phyloP scores from a whole-genome alignment of 2,329 filamentous ascomycete genomes.

The Huntiella bhutanensis region DNA sequence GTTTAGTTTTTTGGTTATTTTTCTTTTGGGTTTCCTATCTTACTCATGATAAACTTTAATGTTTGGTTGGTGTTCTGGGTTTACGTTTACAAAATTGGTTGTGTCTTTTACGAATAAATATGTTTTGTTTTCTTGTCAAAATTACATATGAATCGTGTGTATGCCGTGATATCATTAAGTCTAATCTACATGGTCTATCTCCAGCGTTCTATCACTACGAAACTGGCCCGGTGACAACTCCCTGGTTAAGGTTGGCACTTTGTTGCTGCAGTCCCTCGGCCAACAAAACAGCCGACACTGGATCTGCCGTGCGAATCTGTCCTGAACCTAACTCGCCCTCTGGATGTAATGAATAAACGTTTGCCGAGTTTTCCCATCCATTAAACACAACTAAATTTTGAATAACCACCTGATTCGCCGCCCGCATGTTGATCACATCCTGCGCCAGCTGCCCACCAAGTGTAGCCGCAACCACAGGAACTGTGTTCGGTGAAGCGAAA shows the following conservation, averaged over 20 bases:
- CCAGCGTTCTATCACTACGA: not conserved
- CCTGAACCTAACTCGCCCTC: slow-evolving; percentile 23
- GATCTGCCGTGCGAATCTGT: slow-evolving; percentile 3
- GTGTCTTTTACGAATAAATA: too few species aligned
- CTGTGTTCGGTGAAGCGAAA: slow-evolving; percentile 66
- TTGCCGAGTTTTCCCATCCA: slow-evolving; percentile 58
- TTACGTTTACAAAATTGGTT: too few species aligned
- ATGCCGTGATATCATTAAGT: not conserved
- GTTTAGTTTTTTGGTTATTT: not conserved
- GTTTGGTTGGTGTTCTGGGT: not conserved
- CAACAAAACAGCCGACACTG: slow-evolving; percentile 3
- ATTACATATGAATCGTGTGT: not conserved
- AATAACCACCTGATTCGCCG: slow-evolving; percentile 78
- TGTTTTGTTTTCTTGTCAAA: not conserved
- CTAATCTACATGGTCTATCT: not conserved
- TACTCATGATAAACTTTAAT: not conserved
- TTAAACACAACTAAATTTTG: slow-evolving; percentile 92
- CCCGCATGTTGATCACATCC: slow-evolving; percentile 92
- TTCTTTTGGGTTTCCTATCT: not conserved
- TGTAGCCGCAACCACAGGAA: slow-evolving; percentile 74
- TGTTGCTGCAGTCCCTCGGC: not conserved
- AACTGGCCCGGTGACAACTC: too few species aligned
- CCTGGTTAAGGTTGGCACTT: too few species aligned
- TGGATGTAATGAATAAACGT: slow-evolving; percentile 67
- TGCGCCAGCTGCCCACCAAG: slow-evolving; percentile 82